Evolutionary conservation across 1,284 basidiomycete species (phyloP), one percentile per base, ranked within the genome.

Genomic region (Cutaneotrichosporon sp.): DNA sequence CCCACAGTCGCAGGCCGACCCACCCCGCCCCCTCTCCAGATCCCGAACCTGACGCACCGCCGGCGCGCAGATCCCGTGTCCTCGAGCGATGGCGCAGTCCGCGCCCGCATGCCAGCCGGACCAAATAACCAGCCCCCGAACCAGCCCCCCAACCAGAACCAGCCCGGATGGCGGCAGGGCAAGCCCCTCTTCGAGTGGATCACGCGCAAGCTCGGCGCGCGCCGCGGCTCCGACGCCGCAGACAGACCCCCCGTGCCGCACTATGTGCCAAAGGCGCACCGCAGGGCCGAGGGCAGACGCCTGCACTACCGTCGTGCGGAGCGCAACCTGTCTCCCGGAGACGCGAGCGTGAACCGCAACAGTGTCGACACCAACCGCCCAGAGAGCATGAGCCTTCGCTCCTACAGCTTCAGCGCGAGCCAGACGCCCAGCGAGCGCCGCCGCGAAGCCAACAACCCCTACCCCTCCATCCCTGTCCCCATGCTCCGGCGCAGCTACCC

Each of bases 111-210:
- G 27, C 13, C 54, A 9, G 31, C 54, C 9, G 29, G 18, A 25
- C 25, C 38, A 20, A 33, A 31, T 29, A 36, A 24, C 51, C 18
- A 20, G 10, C 27, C n/a, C n/a, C n/a, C 14, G 29, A 14, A 49
- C 13, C 46, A 50, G 49, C 25, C 29, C n/a, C n/a, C n/a, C n/a
- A n/a, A n/a, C n/a, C n/a, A 16, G 9, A 36, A 36, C 6, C 33
- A 53, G 22, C 33, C 33, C 6, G 34, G 33, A 16, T 53, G 51
- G 51, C 47, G 56, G 11, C 56, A 51, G n/a, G 67, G 62, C 43
- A 91, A 92, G 76, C 92, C 92, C 3, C 88, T 95, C 69, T 88
- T 94, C 72, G 90, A 91, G 69, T 95, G 92, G 92, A 87, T 95
- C 68, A 89, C 92, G 68, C 87, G 91, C 67, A 95, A 95, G 78